Evolutionary conservation across 2,329 filamentous ascomycete species (phyloP).

Genomic region (Davidsoniella eucalypti): DNA sequence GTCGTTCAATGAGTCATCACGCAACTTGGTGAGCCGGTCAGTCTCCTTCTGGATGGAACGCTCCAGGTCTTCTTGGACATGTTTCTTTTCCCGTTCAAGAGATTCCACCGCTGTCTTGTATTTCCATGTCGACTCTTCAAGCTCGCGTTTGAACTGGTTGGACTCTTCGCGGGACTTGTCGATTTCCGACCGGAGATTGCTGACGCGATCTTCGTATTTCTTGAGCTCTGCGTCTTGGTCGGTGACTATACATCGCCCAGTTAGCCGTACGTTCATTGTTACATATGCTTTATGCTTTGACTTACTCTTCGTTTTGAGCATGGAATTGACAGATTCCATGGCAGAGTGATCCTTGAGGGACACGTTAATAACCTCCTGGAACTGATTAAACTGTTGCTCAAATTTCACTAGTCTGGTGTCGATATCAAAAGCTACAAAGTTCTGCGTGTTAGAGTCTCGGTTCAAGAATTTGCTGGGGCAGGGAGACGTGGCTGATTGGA

Average conservation of each 20-base stretch:
- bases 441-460: slow-evolving; percentile 52
- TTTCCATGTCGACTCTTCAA: slow-evolving; percentile 22
- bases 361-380: slow-evolving; percentile 57
- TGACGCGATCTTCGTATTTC: slow-evolving; percentile 34
- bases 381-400: slow-evolving; percentile 53
- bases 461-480: slow-evolving; percentile 35
- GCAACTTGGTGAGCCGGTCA: slow-evolving; percentile 40
- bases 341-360: slow-evolving; percentile 51
- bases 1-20: slow-evolving; percentile 52
- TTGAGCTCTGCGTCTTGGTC: slow-evolving; percentile 33
- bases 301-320: slow-evolving; percentile 62
- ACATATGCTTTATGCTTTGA: slow-evolving; percentile 9
- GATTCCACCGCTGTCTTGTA: slow-evolving; percentile 39
- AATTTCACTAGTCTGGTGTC: slow-evolving; percentile 60
- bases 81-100: slow-evolving; percentile 33
- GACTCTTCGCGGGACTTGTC: slow-evolving; percentile 32
- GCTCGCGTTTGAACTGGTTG: slow-evolving; percentile 29
- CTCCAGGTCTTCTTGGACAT: slow-evolving; percentile 38
- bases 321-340: slow-evolving; percentile 56
- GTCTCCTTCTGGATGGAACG: slow-evolving; percentile 36
- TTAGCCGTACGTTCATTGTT: not conserved
- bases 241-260: slow-evolving; percentile 22
- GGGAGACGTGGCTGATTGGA: slow-evolving; percentile 14
- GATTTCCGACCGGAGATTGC: slow-evolving; percentile 38
- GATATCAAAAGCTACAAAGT: slow-evolving; percentile 59